Percentiles rank a stretch among this genome's conserved stretches.
phyloP scores from a whole-genome alignment of 176 grass and related monocot species.

The Pontederia crassipes region DNA sequence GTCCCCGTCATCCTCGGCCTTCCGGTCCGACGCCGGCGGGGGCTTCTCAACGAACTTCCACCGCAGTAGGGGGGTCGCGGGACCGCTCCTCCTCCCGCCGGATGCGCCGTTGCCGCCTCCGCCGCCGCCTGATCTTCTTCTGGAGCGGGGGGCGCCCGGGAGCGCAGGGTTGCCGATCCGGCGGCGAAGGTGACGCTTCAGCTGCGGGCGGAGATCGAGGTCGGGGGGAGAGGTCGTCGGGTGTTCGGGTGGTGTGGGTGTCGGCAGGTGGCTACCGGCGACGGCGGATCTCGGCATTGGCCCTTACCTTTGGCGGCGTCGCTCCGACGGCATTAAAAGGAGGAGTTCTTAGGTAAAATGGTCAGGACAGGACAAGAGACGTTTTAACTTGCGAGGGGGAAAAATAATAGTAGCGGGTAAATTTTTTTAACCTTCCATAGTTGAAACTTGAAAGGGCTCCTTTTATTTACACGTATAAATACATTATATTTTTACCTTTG shows the following conservation, averaged over 20 bases:
- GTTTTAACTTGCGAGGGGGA: too few species aligned
- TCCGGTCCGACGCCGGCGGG: conserved; percentile 7
- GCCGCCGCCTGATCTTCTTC: not conserved
- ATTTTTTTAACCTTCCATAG: too few species aligned
- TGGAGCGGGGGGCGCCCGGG: not conserved
- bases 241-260: not conserved
- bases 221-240: not conserved
- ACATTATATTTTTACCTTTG: too few species aligned
- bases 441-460: too few species aligned
- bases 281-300: conserved; percentile 8
- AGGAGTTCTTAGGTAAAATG: too few species aligned
- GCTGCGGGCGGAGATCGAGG: not conserved
- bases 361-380: too few species aligned
- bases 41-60: conserved; percentile 45
- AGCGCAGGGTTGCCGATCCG: conserved; percentile 22
- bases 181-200: conserved; percentile 12
- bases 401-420: too few species aligned
- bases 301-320: not conserved
- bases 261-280: not conserved
- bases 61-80: conserved; percentile 52
- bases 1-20: conserved; percentile 1
- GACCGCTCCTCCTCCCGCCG: conserved; percentile 42
- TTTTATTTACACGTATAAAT: too few species aligned
- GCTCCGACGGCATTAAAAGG: conserved; percentile 10
- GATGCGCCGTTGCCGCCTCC: not conserved